phyloP scores from a whole-genome alignment of 2,329 filamentous ascomycete species.

The Elsinoe arachidis region DNA sequence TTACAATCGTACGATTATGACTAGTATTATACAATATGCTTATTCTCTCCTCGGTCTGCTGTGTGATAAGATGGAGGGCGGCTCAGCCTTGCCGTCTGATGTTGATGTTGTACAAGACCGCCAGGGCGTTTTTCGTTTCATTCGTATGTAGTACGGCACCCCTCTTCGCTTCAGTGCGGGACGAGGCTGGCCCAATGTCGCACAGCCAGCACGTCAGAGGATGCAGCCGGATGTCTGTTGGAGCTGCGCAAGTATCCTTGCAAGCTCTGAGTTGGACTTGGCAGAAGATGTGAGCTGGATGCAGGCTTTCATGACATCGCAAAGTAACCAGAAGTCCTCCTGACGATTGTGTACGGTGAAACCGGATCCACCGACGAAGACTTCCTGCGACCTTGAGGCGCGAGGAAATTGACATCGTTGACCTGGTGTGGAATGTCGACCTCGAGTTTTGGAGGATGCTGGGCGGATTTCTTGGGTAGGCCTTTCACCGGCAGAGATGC shows the following conservation, averaged over 20 bases:
- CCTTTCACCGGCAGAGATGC: conserved; percentile 1
- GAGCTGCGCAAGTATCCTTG: background rate
- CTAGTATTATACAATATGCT: conserved; percentile 9
- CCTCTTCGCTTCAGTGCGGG: background rate
- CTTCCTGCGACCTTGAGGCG: background rate
- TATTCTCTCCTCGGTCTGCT: background rate
- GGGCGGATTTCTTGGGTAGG: background rate
- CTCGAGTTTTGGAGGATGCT: background rate
- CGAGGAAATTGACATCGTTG: conserved; percentile 8
- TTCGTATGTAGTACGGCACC: background rate
- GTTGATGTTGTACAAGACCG: conserved; percentile 1
- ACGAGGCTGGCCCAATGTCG: background rate
- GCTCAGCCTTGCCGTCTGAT: conserved; percentile 1
- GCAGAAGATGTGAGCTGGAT: too few relatives aligned
- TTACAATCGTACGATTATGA: conserved; percentile 2
- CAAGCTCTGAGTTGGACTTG: background rate
- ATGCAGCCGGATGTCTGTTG: background rate
- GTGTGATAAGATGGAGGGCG: background rate
- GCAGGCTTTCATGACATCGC: background rate
- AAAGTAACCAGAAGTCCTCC: conserved; percentile 4
- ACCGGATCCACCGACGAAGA: background rate
- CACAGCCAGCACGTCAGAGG: background rate
- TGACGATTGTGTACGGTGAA: conserved; percentile 2
- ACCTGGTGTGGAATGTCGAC: background rate
- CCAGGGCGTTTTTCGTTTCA: conserved; percentile 5